phyloP scores from a whole-genome alignment of 2,329 filamentous ascomycete genomes.

The Apiospora phragmitis region DNA sequence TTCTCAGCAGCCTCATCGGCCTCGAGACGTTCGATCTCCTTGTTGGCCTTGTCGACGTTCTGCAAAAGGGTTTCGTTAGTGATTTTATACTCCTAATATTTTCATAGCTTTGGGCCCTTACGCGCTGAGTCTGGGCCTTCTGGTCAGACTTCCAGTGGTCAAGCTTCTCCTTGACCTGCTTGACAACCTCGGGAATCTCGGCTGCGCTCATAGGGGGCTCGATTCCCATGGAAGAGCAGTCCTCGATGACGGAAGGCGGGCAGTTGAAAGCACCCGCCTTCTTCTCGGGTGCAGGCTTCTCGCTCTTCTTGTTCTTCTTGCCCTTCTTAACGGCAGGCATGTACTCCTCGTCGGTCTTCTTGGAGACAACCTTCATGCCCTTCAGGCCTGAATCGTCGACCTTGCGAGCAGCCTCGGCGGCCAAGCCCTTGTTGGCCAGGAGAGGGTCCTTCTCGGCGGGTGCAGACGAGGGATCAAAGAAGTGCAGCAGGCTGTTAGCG shows the following conservation, averaged over 20 bases:
- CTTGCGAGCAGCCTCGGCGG: slow-evolving; percentile 76
- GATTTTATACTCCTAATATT: not conserved
- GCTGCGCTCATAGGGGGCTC: slow-evolving; percentile 84
- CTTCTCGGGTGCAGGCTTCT: slow-evolving; percentile 49
- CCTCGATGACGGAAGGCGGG: slow-evolving; percentile 88
- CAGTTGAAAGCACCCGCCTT: slow-evolving; percentile 64
- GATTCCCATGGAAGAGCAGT: slow-evolving; percentile 80
- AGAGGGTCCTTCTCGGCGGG: slow-evolving; percentile 66
- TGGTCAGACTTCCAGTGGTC: slow-evolving; percentile 91
- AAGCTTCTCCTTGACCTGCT: slow-evolving; percentile 93
- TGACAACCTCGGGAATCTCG: slow-evolving; percentile 75
- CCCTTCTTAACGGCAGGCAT: slow-evolving; percentile 80
- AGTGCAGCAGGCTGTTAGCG: slow-evolving; percentile 82
- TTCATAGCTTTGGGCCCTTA: slow-evolving; percentile 48
- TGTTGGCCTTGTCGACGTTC: slow-evolving; percentile 97
- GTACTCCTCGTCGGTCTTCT: slow-evolving; percentile 89
- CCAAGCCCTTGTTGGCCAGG: slow-evolving; percentile 69
- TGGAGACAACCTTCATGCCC: slow-evolving; percentile 79
- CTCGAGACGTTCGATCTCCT: slow-evolving; percentile 89
- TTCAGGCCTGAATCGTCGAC: slow-evolving; percentile 84
- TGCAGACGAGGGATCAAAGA: slow-evolving; percentile 76
- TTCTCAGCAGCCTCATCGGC: slow-evolving; percentile 57
- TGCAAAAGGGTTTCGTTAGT: slow-evolving; percentile 42
- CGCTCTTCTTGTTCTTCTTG: slow-evolving; percentile 82
- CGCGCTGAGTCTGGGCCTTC: slow-evolving; percentile 84